Percentiles rank a stretch among this genome's conserved stretches.
Evolutionary conservation across 345 rosid species (phyloP).

Genomic region (Cardamine resedifolia): DNA sequence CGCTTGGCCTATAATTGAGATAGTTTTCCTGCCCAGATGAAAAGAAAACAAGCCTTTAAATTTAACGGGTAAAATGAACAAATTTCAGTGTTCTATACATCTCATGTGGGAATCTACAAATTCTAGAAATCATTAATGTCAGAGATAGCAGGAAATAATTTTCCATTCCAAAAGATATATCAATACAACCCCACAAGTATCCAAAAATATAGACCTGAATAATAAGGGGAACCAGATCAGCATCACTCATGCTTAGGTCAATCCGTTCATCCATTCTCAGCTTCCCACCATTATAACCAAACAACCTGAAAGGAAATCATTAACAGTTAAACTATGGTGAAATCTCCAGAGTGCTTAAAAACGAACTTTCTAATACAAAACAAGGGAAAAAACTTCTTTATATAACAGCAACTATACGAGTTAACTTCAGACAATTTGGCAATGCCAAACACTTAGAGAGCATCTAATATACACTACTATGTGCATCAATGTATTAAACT

Average conservation of each 20-base stretch:
- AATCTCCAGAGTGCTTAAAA: not conserved
- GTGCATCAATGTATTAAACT: constrained; percentile 6
- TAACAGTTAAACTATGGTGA: not conserved
- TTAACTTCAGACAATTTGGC: constrained; percentile 13
- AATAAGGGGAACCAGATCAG: constrained; percentile 87
- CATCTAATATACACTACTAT: constrained; percentile 15
- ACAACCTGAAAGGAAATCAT: constrained; percentile 51
- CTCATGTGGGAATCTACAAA: constrained; percentile 18
- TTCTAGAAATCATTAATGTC: constrained; percentile 10
- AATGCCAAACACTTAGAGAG: constrained; percentile 18
- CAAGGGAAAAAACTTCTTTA: not conserved
- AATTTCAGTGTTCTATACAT: constrained; percentile 10
- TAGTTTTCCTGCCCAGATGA: constrained; percentile 77
- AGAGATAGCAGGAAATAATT: constrained; percentile 2
- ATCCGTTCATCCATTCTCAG: constrained; percentile 95
- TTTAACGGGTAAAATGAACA: not conserved
- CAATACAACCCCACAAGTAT: not conserved
- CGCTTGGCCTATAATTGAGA: constrained; percentile 79
- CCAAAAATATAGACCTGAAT: constrained; percentile 61
- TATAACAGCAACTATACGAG: constrained; percentile 19
- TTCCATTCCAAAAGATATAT: not conserved
- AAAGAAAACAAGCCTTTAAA: not conserved
- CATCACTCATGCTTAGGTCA: constrained; percentile 98
- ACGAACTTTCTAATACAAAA: not conserved
- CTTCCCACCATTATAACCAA: constrained; percentile 83